These are phyloP conservation scores for Lithocarpus polystachyus DNA, from an alignment of 306 rosid species.

Conservation along the genomic window DNA sequence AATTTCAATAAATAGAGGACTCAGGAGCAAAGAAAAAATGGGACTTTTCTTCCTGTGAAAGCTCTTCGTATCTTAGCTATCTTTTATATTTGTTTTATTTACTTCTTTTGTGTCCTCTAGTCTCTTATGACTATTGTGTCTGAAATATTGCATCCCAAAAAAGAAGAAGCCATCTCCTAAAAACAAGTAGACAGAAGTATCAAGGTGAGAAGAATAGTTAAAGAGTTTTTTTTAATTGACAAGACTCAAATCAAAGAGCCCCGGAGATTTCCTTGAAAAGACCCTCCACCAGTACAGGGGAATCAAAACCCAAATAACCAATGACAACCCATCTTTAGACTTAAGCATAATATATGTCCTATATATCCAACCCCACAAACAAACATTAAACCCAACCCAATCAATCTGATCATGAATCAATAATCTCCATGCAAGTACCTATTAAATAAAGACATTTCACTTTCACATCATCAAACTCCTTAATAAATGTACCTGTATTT, in stretches of 20 bases:
- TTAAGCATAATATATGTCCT: slow-evolving; percentile 7
- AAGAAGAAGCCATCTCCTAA: slow-evolving; percentile 23
- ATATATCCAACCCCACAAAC: neutral
- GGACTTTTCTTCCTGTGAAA: slow-evolving; percentile 20
- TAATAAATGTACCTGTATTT: slow-evolving; percentile 47
- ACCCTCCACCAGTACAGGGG: slow-evolving; percentile 44
- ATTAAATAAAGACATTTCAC: neutral
- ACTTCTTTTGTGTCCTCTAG: slow-evolving; percentile 35
- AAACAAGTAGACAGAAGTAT: slow-evolving; percentile 32
- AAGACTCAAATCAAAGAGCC: slow-evolving; percentile 51
- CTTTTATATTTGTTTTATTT: slow-evolving; percentile 25
- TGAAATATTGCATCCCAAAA: slow-evolving; percentile 16
- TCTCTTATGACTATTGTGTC: slow-evolving; percentile 4
- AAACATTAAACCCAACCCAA: slow-evolving; percentile 5
- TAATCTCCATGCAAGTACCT: slow-evolving; percentile 20
- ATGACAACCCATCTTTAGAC: slow-evolving; percentile 21
- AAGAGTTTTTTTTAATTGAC: slow-evolving; percentile 25
- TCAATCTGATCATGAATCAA: neutral
- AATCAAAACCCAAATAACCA: slow-evolving; percentile 32
- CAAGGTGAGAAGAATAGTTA: neutral
- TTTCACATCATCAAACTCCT: slow-evolving; percentile 10
- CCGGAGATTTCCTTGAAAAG: slow-evolving; percentile 54
- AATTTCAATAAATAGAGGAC: slow-evolving; percentile 19
- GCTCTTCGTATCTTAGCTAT: neutral
- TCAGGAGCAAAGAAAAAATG: slow-evolving; percentile 36